A percentile compares a stretch with the other conserved stretches of the same genome.
These are phyloP conservation scores for Lepraria neglecta DNA, from an alignment of 495 filamentous ascomycete genomes.

Conservation along the genomic window DNA sequence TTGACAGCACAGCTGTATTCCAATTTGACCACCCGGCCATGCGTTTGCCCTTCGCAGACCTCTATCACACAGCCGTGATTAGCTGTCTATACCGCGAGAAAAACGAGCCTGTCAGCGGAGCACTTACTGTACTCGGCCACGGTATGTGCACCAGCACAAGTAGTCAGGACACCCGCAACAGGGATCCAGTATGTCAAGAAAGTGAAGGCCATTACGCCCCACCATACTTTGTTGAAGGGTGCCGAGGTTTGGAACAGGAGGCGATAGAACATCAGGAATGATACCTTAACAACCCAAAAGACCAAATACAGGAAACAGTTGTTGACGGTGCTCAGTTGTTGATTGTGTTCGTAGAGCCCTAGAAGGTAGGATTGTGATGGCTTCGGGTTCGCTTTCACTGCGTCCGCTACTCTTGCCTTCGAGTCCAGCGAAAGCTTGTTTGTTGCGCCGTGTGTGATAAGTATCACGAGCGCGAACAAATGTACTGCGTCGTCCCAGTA, in stretches of 20 bases:
- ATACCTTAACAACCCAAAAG: conserved; percentile 14
- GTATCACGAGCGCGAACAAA: conserved; percentile 1
- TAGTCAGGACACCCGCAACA: conserved; percentile 10
- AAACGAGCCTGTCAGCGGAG: neutral
- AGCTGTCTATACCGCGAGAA: neutral
- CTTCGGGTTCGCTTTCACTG: neutral
- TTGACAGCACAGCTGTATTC: conserved; percentile 11
- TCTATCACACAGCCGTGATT: neutral
- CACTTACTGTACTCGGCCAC: conserved; percentile 13
- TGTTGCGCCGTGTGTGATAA: conserved; percentile 4
- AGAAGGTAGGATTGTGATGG: conserved; percentile 8
- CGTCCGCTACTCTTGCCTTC: neutral
- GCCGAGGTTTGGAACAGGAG: conserved; percentile 11
- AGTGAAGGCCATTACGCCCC: conserved; percentile 13
- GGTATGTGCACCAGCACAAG: conserved; percentile 11
- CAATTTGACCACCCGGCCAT: conserved; percentile 2
- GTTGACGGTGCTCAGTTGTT: conserved; percentile 5
- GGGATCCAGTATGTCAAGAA: conserved; percentile 12
- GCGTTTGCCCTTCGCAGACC: neutral
- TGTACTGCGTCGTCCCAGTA: conserved; percentile 16
- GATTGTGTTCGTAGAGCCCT: conserved; percentile 12
- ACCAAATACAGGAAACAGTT: conserved; percentile 18
- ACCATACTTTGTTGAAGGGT: conserved; percentile 14
- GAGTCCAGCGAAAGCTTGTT: conserved; percentile 10
- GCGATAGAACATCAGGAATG: conserved; percentile 17